Conservation (phyloP, 2,329 filamentous ascomycete genomes). For the Curvularia lunata region DNA sequence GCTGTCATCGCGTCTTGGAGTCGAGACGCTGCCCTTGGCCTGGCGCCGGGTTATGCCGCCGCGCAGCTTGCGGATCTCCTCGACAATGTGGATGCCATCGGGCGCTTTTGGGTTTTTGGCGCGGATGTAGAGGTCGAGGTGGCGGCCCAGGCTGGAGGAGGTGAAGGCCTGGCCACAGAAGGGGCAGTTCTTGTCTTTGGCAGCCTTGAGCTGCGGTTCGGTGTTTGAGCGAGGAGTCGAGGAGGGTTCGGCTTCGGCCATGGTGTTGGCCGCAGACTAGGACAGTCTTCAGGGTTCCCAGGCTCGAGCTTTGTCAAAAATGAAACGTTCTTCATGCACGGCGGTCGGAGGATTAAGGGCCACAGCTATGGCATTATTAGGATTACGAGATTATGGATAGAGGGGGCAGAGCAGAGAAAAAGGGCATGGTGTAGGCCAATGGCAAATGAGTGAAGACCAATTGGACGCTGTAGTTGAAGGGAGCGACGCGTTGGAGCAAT, state of each 20-base stretch:
- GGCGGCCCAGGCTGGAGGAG: constrained; percentile 81
- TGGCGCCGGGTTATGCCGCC: constrained; percentile 87
- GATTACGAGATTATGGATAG: constrained; percentile 10
- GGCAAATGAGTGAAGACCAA: constrained; percentile 23
- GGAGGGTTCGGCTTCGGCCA: constrained; percentile 49
- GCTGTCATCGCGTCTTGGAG: constrained; percentile 57
- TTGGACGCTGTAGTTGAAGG: constrained; percentile 29
- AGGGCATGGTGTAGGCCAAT: constrained; percentile 18
- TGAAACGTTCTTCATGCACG: constrained; percentile 26
- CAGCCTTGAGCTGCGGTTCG: constrained; percentile 52
- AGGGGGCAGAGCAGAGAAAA: constrained; percentile 15
- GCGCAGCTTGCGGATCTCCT: constrained; percentile 82
- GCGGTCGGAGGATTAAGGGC: constrained; percentile 9
- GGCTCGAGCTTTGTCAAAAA: constrained; percentile 28
- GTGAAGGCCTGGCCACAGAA: constrained; percentile 92
- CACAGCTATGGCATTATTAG: constrained; percentile 40
- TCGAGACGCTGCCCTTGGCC: constrained; percentile 66
- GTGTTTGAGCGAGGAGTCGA: constrained; percentile 44
- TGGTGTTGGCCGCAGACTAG: constrained; percentile 23
- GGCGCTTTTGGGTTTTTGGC: constrained; percentile 87
- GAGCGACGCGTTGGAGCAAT: constrained; percentile 35
- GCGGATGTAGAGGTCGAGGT: constrained; percentile 93
- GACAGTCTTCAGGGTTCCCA: constrained; percentile 22
- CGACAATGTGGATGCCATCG: constrained; percentile 89
- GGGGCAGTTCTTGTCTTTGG: constrained; percentile 86